These are phyloP conservation scores for Dryas octopetala DNA, from an alignment of 306 rosid genomes.

Conservation along the genomic window DNA sequence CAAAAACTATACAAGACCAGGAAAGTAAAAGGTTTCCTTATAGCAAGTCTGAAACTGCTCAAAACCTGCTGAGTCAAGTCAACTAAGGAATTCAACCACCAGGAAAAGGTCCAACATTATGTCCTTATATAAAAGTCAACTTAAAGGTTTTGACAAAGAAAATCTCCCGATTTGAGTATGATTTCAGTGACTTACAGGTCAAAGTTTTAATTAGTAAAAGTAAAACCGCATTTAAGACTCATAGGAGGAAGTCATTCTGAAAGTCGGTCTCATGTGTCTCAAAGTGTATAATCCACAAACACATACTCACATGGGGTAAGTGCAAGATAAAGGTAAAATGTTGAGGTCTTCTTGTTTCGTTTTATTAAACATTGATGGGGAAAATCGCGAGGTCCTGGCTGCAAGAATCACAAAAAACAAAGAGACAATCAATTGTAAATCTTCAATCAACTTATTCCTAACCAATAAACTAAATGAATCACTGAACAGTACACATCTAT, in stretches of 20 bases:
- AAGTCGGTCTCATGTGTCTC: constrained; percentile 20
- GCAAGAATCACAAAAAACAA: constrained; percentile 45
- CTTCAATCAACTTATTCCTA: not conserved
- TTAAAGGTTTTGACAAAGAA: constrained; percentile 7
- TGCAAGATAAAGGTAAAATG: constrained; percentile 77
- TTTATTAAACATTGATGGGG: constrained; percentile 86
- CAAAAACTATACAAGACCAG: constrained; percentile 8
- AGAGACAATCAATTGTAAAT: constrained; percentile 19
- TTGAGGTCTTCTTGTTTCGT: constrained; percentile 87
- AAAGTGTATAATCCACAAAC: constrained; percentile 10
- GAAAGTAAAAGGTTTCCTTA: not conserved
- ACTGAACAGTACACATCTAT: not conserved
- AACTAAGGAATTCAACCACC: constrained; percentile 5
- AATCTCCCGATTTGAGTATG: not conserved
- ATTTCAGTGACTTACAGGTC: not conserved
- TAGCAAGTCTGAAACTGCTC: not conserved
- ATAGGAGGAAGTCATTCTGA: constrained; percentile 8
- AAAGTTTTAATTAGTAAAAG: not conserved
- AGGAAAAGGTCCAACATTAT: not conserved
- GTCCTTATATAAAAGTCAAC: not conserved
- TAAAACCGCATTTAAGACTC: constrained; percentile 24
- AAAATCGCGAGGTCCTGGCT: constrained; percentile 83
- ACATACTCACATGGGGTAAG: constrained; percentile 77
- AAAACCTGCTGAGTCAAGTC: constrained; percentile 33
- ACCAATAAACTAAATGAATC: not conserved